A percentile compares a stretch with the other conserved stretches of the same genome.
These are phyloP conservation scores for Tieghemiomyces parasiticus DNA, from an alignment of 192 early-diverging fungal genomes.

Conservation along the genomic window DNA sequence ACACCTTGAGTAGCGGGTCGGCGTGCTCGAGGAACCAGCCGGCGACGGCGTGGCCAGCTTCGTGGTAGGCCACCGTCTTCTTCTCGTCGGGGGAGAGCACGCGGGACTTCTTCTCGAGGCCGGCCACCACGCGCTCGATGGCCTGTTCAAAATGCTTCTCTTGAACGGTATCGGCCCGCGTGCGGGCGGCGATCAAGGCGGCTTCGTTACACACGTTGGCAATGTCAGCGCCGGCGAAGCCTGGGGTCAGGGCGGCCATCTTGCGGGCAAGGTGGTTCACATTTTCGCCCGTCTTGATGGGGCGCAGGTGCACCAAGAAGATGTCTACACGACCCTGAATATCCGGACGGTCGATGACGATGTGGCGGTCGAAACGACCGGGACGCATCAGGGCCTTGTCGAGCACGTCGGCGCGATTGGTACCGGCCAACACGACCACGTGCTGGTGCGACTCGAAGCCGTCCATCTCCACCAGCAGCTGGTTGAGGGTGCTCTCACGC, in stretches of 20 bases:
- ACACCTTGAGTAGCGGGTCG: conserved; percentile 92
- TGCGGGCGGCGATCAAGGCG: conserved; percentile 89
- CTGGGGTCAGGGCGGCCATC: conserved; percentile 91
- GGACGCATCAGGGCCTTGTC: conserved; percentile 93
- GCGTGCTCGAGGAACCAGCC: conserved; percentile 97
- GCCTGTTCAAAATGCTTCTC: conserved; percentile 92
- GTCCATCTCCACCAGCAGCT: conserved; percentile 98
- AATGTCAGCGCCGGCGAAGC: conserved; percentile 96
- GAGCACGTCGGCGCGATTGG: conserved; percentile 93
- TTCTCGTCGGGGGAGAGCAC: conserved; percentile 94
- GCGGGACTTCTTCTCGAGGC: conserved; percentile 93
- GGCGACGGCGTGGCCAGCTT: conserved; percentile 96
- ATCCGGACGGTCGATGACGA: conserved; percentile 91
- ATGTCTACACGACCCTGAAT: conserved; percentile 93
- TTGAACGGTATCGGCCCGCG: conserved; percentile 55
- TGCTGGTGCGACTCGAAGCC: conserved; percentile 56
- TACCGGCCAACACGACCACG: conserved; percentile 93
- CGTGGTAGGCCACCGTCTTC: conserved; percentile 98
- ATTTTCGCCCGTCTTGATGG: conserved; percentile 78
- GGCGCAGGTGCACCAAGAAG: conserved; percentile 91
- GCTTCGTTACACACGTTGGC: conserved; percentile 99
- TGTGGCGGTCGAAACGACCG: conserved; percentile 97
- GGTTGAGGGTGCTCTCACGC: conserved; percentile 93
- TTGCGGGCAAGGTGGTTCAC: conserved; percentile 62
- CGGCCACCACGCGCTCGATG: conserved; percentile 96